These are phyloP conservation scores for Vitis hybrid DNA, from an alignment of 177 flowering plant genomes.

Conservation along the genomic window DNA sequence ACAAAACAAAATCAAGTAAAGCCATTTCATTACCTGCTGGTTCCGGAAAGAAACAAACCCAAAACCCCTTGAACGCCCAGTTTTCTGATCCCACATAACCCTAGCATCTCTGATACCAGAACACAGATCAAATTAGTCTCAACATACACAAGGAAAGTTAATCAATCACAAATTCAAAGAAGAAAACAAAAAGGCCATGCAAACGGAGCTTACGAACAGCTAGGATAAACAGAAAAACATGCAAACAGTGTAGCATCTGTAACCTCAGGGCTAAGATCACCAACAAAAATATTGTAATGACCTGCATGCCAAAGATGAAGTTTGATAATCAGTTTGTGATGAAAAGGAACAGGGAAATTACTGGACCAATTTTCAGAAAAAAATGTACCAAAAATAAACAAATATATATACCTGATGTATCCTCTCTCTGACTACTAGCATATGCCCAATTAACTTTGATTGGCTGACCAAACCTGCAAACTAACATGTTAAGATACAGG, in stretches of 20 bases:
- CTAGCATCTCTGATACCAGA: constrained; percentile 77
- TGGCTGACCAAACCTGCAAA: constrained; percentile 94
- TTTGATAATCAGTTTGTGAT: constrained; percentile 55
- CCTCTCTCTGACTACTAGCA: constrained; percentile 96
- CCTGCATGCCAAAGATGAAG: constrained; percentile 36
- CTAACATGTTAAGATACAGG: background rate
- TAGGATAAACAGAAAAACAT: constrained; percentile 83
- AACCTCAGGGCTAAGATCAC: constrained; percentile 96
- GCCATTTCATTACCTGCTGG: constrained; percentile 61
- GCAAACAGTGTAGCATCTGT: constrained; percentile 92
- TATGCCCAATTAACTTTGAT: constrained; percentile 99
- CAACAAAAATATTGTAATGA: constrained; percentile 90
- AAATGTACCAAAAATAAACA: background rate
- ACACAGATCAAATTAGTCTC: background rate
- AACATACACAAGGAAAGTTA: background rate
- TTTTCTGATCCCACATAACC: constrained; percentile 99
- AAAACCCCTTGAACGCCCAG: constrained; percentile 98
- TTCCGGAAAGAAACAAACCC: constrained; percentile 97
- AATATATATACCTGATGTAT: constrained; percentile 66
- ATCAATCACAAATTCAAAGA: background rate
- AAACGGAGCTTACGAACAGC: constrained; percentile 80
- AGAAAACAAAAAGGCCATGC: background rate
- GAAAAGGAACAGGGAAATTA: constrained; percentile 55
- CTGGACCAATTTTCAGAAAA: background rate
- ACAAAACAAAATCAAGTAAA: background rate